phyloP scores from a whole-genome alignment of 2,329 filamentous ascomycete genomes.

The Colletotrichum falcatum region DNA sequence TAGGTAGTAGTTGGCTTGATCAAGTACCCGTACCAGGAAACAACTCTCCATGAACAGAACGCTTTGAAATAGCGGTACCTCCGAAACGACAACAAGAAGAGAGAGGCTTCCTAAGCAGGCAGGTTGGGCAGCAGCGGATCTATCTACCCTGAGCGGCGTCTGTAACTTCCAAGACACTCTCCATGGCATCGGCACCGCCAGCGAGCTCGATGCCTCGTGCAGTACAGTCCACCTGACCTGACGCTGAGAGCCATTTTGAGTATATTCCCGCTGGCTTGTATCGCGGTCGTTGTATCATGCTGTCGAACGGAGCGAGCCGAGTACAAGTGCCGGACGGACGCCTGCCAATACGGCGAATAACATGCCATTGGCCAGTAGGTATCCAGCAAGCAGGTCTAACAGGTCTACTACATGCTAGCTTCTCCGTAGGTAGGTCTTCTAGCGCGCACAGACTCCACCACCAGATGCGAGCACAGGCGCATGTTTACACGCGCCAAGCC shows the following conservation, averaged over 20 bases:
- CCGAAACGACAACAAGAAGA: not conserved
- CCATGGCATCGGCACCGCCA: not conserved
- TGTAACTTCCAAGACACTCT: not conserved
- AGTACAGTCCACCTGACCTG: no score
- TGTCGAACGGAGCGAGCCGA: not conserved
- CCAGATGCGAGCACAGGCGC: not conserved
- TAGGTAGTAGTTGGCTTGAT: not conserved
- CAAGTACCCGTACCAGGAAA: not conserved
- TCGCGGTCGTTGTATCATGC: not conserved
- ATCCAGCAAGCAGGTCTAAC: not conserved
- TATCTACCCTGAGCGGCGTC: not conserved
- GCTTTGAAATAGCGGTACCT: not conserved
- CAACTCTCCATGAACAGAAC: not conserved
- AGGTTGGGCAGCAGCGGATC: not conserved
- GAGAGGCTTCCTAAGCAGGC: not conserved
- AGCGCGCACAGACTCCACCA: slow-evolving; percentile 7
- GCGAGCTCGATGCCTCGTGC: not conserved
- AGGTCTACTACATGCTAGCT: no score
- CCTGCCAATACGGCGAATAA: slow-evolving; percentile 28
- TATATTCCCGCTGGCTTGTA: not conserved
- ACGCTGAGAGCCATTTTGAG: not conserved
- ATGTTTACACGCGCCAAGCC: slow-evolving; percentile 16
- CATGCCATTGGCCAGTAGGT: slow-evolving; percentile 29
- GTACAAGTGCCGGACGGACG: slow-evolving; percentile 1
- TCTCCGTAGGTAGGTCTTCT: slow-evolving; percentile 3